Conservation (phyloP, 805 yeast species). For the Metschnikowia reukaufii region DNA sequence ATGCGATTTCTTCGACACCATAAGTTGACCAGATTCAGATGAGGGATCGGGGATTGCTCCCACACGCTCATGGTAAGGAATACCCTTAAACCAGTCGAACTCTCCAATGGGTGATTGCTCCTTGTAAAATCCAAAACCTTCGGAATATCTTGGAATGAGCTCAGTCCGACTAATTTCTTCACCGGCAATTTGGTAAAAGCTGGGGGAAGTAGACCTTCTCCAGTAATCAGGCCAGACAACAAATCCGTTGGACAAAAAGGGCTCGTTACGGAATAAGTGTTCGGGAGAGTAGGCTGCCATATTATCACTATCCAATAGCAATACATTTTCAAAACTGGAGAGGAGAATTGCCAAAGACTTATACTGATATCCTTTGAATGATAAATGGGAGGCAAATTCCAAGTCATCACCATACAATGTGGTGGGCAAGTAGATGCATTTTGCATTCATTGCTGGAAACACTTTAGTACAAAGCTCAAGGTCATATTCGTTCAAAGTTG, state of each 20-base stretch:
- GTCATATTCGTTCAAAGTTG: constrained; percentile 68
- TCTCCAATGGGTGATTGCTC: constrained; percentile 8
- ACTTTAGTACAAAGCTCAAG: constrained; percentile 50
- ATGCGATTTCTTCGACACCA: constrained; percentile 58
- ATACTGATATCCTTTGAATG: constrained; percentile 44
- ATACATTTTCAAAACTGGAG: constrained; percentile 63
- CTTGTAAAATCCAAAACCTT: constrained; percentile 19
- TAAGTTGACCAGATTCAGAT: constrained; percentile 67
- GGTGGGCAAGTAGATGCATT: constrained; percentile 39
- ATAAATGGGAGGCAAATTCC: constrained; percentile 30
- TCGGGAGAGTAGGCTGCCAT: constrained; percentile 69
- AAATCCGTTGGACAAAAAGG: constrained; percentile 54
- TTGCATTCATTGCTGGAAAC: constrained; percentile 40
- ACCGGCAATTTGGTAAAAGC: constrained; percentile 67
- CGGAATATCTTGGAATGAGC: constrained; percentile 36
- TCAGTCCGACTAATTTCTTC: constrained; percentile 32
- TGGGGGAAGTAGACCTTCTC: constrained; percentile 80
- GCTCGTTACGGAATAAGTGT: constrained; percentile 52
- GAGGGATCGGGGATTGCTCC: constrained; percentile 71
- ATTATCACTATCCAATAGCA: constrained; percentile 75
- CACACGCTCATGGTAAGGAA: constrained; percentile 61
- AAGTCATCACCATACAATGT: constrained; percentile 25
- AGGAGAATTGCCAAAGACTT: constrained; percentile 42
- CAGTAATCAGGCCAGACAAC: constrained; percentile 87
- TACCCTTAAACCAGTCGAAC: constrained; percentile 11